These are phyloP conservation scores for Wallacemonas sp. DNA, from an alignment of 208 protist species.

Conservation along the genomic window DNA sequence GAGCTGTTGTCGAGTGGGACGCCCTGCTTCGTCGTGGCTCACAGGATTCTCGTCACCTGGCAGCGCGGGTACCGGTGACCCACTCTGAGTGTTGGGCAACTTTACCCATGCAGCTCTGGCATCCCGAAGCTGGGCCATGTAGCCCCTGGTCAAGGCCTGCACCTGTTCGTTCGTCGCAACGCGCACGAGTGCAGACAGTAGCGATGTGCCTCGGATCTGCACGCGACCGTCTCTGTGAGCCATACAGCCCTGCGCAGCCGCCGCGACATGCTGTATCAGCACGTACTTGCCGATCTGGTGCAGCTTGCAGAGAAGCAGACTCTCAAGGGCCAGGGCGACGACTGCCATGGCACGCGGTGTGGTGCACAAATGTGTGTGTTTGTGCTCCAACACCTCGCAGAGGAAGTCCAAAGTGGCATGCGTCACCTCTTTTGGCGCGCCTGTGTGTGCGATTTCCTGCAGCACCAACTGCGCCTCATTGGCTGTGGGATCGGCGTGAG, in stretches of 20 bases:
- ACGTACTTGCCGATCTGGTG: slow-evolving; percentile 80
- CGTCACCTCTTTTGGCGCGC: slow-evolving; percentile 43
- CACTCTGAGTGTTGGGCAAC: too few relatives aligned
- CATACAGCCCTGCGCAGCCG: slow-evolving; percentile 48
- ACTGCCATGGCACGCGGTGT: slow-evolving; percentile 44
- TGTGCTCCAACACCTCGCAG: slow-evolving; percentile 40
- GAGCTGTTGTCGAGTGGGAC: slow-evolving; percentile 22
- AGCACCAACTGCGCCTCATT: slow-evolving; percentile 28
- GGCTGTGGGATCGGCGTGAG: slow-evolving; percentile 47
- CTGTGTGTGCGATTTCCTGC: slow-evolving; percentile 20
- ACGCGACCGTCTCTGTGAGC: slow-evolving; percentile 48
- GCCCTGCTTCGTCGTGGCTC: not conserved
- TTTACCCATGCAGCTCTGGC: too few relatives aligned
- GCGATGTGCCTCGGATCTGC: slow-evolving; percentile 37
- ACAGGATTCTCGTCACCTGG: too few relatives aligned
- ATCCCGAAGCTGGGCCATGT: slow-evolving; percentile 37
- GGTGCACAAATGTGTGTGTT: slow-evolving; percentile 26
- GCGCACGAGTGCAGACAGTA: slow-evolving; percentile 65
- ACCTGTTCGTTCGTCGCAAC: slow-evolving; percentile 74
- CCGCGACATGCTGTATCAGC: slow-evolving; percentile 49
- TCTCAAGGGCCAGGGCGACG: slow-evolving; percentile 40
- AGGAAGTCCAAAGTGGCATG: slow-evolving; percentile 51
- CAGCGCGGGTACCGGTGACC: too few relatives aligned
- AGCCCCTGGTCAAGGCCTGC: slow-evolving; percentile 35
- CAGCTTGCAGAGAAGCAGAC: slow-evolving; percentile 62